Percentiles rank a stretch among this genome's conserved stretches.
phyloP scores from a whole-genome alignment of 805 yeast genomes.

The Metschnikowia rubicola region DNA sequence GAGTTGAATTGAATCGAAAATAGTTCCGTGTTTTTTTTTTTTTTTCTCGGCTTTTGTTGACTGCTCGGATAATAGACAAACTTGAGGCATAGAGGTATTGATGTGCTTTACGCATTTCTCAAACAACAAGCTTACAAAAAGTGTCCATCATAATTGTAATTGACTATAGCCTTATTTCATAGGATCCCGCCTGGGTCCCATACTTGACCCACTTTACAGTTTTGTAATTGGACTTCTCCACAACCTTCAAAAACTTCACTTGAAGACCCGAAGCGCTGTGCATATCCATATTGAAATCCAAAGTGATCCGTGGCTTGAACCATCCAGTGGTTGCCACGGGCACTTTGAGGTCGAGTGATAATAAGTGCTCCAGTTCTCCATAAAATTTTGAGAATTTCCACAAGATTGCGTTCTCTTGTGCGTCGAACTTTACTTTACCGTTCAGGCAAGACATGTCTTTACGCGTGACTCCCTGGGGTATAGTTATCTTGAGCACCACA shows the following conservation, averaged over 20 bases:
- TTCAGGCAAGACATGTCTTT: conserved; percentile 37
- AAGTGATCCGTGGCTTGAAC: conserved; percentile 73
- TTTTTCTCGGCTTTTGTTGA: too few species aligned
- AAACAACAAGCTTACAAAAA: too few species aligned
- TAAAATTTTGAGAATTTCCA: conserved; percentile 71
- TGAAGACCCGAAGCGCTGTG: conserved; percentile 73
- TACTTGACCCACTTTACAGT: conserved; percentile 90
- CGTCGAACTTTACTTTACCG: conserved; percentile 67
- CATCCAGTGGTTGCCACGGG: conserved; percentile 31
- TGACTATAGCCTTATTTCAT: conserved; percentile 55
- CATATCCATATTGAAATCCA: conserved; percentile 68
- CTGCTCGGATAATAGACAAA: too few species aligned
- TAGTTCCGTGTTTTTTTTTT: too few species aligned
- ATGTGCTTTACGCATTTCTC: too few species aligned
- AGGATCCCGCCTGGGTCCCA: conserved; percentile 69
- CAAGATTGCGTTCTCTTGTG: conserved; percentile 58
- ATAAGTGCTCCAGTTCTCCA: conserved; percentile 62
- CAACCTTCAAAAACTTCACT: conserved; percentile 68
- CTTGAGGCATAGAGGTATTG: too few species aligned
- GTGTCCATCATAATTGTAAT: too few species aligned
- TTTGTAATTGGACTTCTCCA: conserved; percentile 54
- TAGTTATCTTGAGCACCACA: conserved; percentile 63
- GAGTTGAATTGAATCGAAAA: too few species aligned
- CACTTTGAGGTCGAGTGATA: conserved; percentile 46
- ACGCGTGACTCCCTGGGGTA: conserved; percentile 45